Conservation (phyloP, 1,284 basidiomycete species). For the Mycena citricolor region DNA sequence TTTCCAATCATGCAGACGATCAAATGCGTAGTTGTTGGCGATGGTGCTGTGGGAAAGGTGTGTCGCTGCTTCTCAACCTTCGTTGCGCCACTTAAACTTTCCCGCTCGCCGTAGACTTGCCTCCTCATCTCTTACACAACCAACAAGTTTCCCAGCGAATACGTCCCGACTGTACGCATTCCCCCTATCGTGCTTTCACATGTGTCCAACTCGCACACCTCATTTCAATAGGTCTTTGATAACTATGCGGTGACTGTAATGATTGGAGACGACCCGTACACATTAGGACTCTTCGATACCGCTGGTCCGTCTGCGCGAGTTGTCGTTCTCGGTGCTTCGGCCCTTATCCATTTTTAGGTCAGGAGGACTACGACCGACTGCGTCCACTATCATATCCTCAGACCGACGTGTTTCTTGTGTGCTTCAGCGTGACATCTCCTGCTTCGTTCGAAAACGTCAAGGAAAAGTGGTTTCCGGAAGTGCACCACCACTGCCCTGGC, state of each 20-base stretch:
- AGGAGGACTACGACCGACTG: slow-evolving; percentile 99
- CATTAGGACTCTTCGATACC: slow-evolving; percentile 97
- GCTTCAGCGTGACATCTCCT: slow-evolving; percentile 98
- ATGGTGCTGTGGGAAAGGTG: slow-evolving; percentile 99
- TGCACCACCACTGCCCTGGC: slow-evolving; percentile 99
- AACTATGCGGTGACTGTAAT: slow-evolving; percentile 99
- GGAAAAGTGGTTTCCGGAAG: slow-evolving; percentile 99
- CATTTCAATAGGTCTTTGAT: slow-evolving; percentile 78
- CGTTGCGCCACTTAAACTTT: not conserved
- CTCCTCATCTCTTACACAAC: slow-evolving; percentile 99
- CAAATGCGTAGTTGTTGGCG: slow-evolving; percentile 98
- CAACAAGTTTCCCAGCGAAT: slow-evolving; percentile 98
- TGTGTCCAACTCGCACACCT: slow-evolving; percentile 28
- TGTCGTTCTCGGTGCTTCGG: slow-evolving; percentile 6
- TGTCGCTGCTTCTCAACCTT: slow-evolving; percentile 30
- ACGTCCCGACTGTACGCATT: slow-evolving; percentile 92
- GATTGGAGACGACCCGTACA: slow-evolving; percentile 99
- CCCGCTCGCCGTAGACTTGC: slow-evolving; percentile 71
- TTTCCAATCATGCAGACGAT: slow-evolving; percentile 84
- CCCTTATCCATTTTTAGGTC: slow-evolving; percentile 54
- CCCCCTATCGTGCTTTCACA: slow-evolving; percentile 22
- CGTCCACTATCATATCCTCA: slow-evolving; percentile 99
- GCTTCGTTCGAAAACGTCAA: slow-evolving; percentile 99
- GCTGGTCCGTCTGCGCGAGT: slow-evolving; percentile 61
- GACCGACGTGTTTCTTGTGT: slow-evolving; percentile 99